Percentiles rank a stretch among this genome's conserved stretches.
phyloP scores from a whole-genome alignment of 1,284 basidiomycete species.

The Rhodotorula sp. region DNA sequence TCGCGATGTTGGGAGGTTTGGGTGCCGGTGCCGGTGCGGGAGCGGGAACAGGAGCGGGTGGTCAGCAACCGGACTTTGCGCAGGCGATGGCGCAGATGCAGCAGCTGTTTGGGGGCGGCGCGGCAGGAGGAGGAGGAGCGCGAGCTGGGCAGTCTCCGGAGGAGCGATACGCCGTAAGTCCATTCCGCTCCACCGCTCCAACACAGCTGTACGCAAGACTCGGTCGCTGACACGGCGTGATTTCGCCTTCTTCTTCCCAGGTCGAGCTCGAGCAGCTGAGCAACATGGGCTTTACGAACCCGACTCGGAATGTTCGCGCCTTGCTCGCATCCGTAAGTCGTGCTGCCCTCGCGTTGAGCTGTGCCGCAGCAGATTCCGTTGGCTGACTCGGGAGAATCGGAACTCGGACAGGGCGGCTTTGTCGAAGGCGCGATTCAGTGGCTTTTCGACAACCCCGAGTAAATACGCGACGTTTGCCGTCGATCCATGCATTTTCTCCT shows the following conservation, averaged over 20 bases:
- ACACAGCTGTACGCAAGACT: background rate
- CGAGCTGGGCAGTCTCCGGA: constrained; percentile 21
- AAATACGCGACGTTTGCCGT: background rate
- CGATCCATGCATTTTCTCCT: background rate
- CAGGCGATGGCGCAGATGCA: constrained; percentile 30
- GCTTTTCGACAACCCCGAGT: constrained; percentile 27
- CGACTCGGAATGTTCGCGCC: constrained; percentile 33
- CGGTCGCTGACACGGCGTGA: background rate
- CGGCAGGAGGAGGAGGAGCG: constrained; percentile 6
- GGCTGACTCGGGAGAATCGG: accelerated
- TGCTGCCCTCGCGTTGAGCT: background rate
- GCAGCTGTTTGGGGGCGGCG: constrained; percentile 29
- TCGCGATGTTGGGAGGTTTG: constrained; percentile 47
- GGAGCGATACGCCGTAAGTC: constrained; percentile 33
- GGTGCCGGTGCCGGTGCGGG: constrained; percentile 8
- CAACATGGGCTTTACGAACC: constrained; percentile 39
- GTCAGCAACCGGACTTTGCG: constrained; percentile 15
- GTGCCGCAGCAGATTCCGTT: too few species aligned
- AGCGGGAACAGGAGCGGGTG: constrained; percentile 13
- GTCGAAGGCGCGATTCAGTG: constrained; percentile 31
- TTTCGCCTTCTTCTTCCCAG: constrained; percentile 5
- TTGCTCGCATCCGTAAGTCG: constrained; percentile 24
- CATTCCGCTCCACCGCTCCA: background rate
- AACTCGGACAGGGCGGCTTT: constrained; percentile 7
- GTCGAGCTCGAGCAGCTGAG: constrained; percentile 36